phyloP scores from a whole-genome alignment of 208 protist species.

The Trypanosoma rangeli region DNA sequence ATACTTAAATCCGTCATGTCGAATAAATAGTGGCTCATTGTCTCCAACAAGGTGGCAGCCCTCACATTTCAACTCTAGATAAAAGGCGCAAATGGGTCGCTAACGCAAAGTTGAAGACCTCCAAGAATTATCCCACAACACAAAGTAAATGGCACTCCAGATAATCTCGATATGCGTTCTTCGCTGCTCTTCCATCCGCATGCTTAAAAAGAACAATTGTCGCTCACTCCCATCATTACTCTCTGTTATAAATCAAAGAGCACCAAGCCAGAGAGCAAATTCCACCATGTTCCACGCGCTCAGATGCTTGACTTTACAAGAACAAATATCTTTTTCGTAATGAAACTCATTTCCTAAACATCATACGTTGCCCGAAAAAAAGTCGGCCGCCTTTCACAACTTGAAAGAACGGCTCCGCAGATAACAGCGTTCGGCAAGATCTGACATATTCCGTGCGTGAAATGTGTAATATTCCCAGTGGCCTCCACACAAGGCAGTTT shows the following conservation, averaged over 20 bases:
- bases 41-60: no score
- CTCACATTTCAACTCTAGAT: slow-evolving; percentile 6
- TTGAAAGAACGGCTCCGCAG: slow-evolving; percentile 21
- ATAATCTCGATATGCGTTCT: slow-evolving; percentile 3
- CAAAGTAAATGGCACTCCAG: not conserved
- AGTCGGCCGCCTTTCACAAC: not conserved
- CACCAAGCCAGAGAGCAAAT: slow-evolving; percentile 20
- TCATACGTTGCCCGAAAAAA: not conserved
- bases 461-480: not conserved
- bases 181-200: slow-evolving; percentile 7
- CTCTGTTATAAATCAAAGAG: slow-evolving; percentile 11
- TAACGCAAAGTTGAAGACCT: not conserved
- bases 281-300: not conserved
- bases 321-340: not conserved
- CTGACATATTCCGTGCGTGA: not conserved
- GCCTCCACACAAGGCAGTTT: not conserved
- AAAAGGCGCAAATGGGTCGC: slow-evolving; percentile 8
- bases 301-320: not conserved
- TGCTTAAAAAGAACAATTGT: no score
- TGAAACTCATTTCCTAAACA: not conserved
- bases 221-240: not conserved
- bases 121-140: not conserved
- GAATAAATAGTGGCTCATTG: not conserved
- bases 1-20: not conserved
- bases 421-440: slow-evolving; percentile 16